Evolutionary conservation across 495 filamentous ascomycete species (phyloP), one percentile per base, ranked within the genome.

Genomic region (Penicillium turbatum): DNA sequence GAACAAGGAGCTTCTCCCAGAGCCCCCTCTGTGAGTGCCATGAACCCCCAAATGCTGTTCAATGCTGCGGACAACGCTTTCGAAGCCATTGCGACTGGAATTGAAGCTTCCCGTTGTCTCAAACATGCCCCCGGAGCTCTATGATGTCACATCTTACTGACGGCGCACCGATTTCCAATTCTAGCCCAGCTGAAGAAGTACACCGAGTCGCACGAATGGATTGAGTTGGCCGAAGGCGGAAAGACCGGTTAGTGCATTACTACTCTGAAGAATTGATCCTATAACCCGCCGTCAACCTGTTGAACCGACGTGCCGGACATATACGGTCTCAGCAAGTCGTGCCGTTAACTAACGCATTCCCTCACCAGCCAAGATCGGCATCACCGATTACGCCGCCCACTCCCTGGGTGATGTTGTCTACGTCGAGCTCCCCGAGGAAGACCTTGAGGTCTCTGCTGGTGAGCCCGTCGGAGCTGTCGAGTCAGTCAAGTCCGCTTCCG

Each of bases 201-300:
- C 80, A 97, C 95, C 61, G 84, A 89, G 69, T 95, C 96, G 62
- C 93, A 98, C 78, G 93, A 98, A 78, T 98, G 95, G 95, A 83
- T 98, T 62, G 88, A 96, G 72, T 75, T 96, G 30, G 82, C 82
- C 44, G 82, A 79, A 27, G 84, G 93, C 72, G 82, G 83, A 57
- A 89, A 73, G 60, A 73, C 62, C 38, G 72, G 71, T 74, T 31
- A 64, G 71, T 65, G 32, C 26, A 16, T 32, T 17, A 27, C 30
- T 26, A 21, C 16, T 24, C 21, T 7, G 24, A 24, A 40, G 29
- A 42, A 48, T 47, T 49, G 44, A 10, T 21, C 30, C 5, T 35
- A 30, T 31, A 35, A 43, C 8, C 31, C 8, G 31, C 26, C 37
- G 13, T 16, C 15, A 17, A 59, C 15, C 26, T 7, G 50, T 57